phyloP scores from a whole-genome alignment of 2,329 filamentous ascomycete genomes.

The Teratosphaeria epicoccoides region DNA sequence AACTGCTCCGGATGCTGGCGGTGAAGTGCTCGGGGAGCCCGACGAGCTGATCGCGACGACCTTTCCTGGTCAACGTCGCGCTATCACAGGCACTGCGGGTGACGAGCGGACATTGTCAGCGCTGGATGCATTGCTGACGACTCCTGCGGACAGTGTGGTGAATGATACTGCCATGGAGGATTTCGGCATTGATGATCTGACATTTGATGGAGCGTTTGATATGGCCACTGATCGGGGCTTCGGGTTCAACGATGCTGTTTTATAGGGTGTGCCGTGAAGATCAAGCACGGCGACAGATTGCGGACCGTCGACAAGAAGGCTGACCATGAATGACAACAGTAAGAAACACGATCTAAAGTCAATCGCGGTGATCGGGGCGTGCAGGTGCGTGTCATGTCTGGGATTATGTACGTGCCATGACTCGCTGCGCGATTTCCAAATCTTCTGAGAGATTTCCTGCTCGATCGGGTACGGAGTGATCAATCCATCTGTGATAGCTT shows the following conservation, averaged over 20 bases:
- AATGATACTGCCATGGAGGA: slow-evolving; percentile 8
- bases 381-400: too few species aligned
- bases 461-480: too few species aligned
- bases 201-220: slow-evolving; percentile 18
- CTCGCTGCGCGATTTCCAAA: too few species aligned
- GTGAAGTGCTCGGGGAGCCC: slow-evolving; percentile 12
- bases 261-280: neutral
- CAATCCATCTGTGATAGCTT: too few species aligned
- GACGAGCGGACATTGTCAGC: neutral
- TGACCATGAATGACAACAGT: too few species aligned
- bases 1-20: slow-evolving; percentile 1
- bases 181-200: slow-evolving; percentile 13
- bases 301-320: too few species aligned
- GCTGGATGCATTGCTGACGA: neutral
- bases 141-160: neutral
- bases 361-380: too few species aligned
- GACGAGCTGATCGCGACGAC: slow-evolving; percentile 16
- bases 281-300: too few species aligned
- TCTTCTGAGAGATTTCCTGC: too few species aligned
- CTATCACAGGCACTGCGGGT: neutral
- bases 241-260: neutral
- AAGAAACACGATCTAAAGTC: too few species aligned
- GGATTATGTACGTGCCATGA: too few species aligned
- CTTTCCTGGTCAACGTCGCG: neutral
- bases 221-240: slow-evolving; percentile 16